Base-by-base conservation (phyloP, 1,284 basidiomycete species). In the Quambalaria eucalypti region DNA sequence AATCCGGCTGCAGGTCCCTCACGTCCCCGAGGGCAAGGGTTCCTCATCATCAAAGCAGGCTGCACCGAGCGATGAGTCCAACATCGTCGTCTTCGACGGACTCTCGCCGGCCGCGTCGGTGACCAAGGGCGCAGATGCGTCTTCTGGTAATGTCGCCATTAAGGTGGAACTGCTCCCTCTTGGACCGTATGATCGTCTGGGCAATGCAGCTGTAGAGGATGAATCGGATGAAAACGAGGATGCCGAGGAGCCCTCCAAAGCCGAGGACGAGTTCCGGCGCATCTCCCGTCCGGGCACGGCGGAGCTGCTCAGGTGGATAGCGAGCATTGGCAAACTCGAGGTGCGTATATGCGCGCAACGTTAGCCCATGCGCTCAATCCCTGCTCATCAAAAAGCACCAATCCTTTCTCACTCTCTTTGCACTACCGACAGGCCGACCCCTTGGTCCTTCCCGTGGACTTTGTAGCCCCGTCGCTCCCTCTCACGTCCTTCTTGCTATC, bases 271-370 rank as follows among this genome's bases (percentile, higher is more conserved):
- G 12, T 55, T 28, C 44, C 14, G 39, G 28, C 57, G 47, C 19
- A 28, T 33, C n/a, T 19, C 10, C 9, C 21, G 30, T 19, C 62
- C 67, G 48, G 71, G 73, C 25, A 74, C 71, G 8, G 71, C 73
- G 9, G 66, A 71, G 28, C 62, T 75, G 25, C 56, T 75, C 31
- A 59, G 61, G n/a, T 75, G 73, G 73, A 61, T 73, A n/a, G 61
- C 65, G n/a, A 62, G 61, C 14, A 60, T 70, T 50, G 68, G 68
- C 21, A 61, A 64, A 53, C 59, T 74, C 23, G 64, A 68, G 51
- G 66, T 64, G 8, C 19, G 55, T 57, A 5, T 52, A 26, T 4
- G 42, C 7, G 42, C 4, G 30, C 7, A n/a, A n/a, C n/a, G n/a
- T n/a, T n/a, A n/a, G n/a, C n/a, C n/a, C n/a, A n/a, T 53, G 31